Base-by-base conservation (phyloP, 176 grass and related monocot species). In the Avena eriantha region DNA sequence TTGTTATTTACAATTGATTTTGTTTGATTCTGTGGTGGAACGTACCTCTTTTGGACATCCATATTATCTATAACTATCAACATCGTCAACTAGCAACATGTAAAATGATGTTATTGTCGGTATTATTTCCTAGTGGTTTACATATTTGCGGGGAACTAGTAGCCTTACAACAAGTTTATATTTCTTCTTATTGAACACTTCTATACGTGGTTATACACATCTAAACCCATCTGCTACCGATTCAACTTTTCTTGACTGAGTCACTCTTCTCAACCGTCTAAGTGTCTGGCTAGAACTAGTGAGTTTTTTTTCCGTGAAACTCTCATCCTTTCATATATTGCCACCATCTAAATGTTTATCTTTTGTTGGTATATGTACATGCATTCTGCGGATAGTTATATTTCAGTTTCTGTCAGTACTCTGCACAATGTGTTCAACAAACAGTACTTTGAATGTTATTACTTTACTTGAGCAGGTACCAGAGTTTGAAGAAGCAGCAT, bases 401-500 rank as follows among this genome's bases (percentile, higher is more conserved):
- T 49, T 72, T 73, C n/a, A n/a, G 14, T 78, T 87, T 81, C 11
- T 80, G 31, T 49, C 21, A 69, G 6, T 46, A 47, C 61, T n/a
- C 19, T 74, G 39, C 2, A 73, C 4, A 24, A 1, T 72, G 41
- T 86, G 19, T 64, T 56, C 2, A 45, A 2, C 17, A 65, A 53
- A 16, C 12, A 56, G 6, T 80, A 64, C 39, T 19, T 74, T 88
- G 26, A 84, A 19, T 5, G 18, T 86, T 82, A 58, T 83, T 85
- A 60, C 49, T 85, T 86, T 41, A 85, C 82, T 69, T 80, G 87
- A 82, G 47, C 88, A 96, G 97, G 97, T 98, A 79, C 92, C 92
- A 57, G 97, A 98, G 94, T 98, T 98, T 89, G 97, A 98, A 83
- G 92, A 96, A 88, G 92, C 92, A 64, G 97, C 86, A 85, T 98